Evolutionary conservation across 2,329 filamentous ascomycete genomes (phyloP), one percentile per base, ranked within the genome.

Genomic region (Emmonsiellopsis sp.): DNA sequence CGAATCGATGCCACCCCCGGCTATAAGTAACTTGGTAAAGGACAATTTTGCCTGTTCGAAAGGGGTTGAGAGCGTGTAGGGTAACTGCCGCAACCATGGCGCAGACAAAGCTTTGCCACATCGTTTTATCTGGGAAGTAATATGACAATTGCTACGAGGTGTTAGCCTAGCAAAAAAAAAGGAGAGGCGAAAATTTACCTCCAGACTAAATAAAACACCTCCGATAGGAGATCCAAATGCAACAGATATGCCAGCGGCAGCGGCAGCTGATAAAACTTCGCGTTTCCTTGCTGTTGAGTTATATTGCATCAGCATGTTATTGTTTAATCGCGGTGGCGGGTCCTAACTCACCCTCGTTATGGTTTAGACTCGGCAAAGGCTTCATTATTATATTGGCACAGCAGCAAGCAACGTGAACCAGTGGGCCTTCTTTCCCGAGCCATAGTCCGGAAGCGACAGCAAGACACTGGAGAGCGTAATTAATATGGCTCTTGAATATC

Each of bases 71-170:
- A 5, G 89, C 89, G 69, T 97, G 92, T 4, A 98, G 77, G 11
- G 90, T 89, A 38, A 97, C 89, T 15, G 93, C 92, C 13, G 91
- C 93, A n/a, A 95, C 89, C 91, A 97, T 97, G 67, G 93, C 93
- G 64, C 93, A 97, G 41, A 98, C 93, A 65, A 98, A 98, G 64
- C 90, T 95, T 69, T 96, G 93, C 93, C 93, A 98, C 93, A 98
- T 97, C 8, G 93, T 97, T 71, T 97, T 97, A 72, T 97, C 92
- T 0, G 93, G 92, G 62, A 97, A 97, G 70, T 96, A 97, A 69
- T 96, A 97, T 0, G 90, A 95, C 2, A 97, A 76, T 79, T 95
- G 89, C 81, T 87, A 55, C n/a, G 34, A 26, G 49, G 9, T 1
- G 48, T 71, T 49, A 67, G 59, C 31, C 44, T 49, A 4, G 20